These are phyloP conservation scores for Vitis hybrid DNA, from an alignment of 177 flowering plant genomes.

Conservation along the genomic window DNA sequence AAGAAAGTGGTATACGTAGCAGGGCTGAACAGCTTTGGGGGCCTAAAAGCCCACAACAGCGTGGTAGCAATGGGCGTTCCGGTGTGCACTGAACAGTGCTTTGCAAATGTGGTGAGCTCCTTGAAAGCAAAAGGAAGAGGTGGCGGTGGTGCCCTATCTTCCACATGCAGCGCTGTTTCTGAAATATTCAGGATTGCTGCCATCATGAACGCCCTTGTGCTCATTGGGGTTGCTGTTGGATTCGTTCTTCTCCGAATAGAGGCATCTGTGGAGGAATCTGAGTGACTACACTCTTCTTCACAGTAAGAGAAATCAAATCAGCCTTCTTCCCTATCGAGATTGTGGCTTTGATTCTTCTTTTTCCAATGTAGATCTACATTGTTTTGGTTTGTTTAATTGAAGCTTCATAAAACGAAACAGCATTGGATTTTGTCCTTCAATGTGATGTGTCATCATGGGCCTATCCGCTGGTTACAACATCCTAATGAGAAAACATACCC, in stretches of 20 bases:
- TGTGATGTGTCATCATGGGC: too few relatives aligned
- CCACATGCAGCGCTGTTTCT: constrained; percentile 64
- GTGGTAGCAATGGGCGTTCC: constrained; percentile 58
- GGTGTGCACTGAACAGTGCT: constrained; percentile 45
- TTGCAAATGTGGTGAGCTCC: constrained; percentile 58
- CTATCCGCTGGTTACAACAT: too few relatives aligned
- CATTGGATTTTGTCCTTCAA: too few relatives aligned
- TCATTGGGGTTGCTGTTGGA: constrained; percentile 89
- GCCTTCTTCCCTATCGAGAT: constrained; percentile 3
- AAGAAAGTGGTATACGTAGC: constrained; percentile 35
- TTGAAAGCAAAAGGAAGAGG: constrained; percentile 39
- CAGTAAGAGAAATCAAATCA: too few relatives aligned
- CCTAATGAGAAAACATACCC: too few relatives aligned
- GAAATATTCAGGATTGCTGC: constrained; percentile 88
- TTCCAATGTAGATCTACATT: too few relatives aligned
- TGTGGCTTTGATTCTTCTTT: constrained; percentile 2
- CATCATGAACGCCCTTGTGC: constrained; percentile 64
- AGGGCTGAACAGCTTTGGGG: constrained; percentile 66
- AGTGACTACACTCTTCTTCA: constrained; percentile 15
- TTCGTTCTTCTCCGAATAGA: constrained; percentile 83
- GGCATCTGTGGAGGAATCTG: constrained; percentile 74
- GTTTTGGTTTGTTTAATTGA: too few relatives aligned
- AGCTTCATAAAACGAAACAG: too few relatives aligned
- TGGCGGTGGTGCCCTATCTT: constrained; percentile 63
- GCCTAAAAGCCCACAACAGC: constrained; percentile 67